Evolutionary conservation across 2,329 filamentous ascomycete genomes (phyloP).

Genomic region (Grosmannia clavigera): DNA sequence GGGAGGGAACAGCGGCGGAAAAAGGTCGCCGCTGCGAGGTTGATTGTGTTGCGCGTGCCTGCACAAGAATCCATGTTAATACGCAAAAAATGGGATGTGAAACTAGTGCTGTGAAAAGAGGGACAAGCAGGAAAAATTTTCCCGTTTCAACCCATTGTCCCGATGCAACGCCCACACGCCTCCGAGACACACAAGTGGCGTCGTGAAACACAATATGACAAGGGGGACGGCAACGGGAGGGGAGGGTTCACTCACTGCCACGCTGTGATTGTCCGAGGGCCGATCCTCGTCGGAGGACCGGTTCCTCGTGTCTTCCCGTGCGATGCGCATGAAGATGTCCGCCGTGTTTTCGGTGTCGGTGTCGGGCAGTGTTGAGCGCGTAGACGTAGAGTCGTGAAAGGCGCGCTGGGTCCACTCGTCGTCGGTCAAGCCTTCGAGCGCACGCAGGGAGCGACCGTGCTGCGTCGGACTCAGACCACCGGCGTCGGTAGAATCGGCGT

Average conservation of each 20-base stretch:
- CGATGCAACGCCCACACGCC: not conserved
- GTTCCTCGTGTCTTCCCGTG: conserved; percentile 36
- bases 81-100: not conserved
- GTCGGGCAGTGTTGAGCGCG: conserved; percentile 12
- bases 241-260: conserved; percentile 30
- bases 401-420: conserved; percentile 4
- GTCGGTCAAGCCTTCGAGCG: conserved; percentile 33
- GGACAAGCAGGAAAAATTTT: not conserved
- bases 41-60: conserved; percentile 36
- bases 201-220: not conserved
- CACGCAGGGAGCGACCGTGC: conserved; percentile 37
- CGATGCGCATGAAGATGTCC: conserved; percentile 47
- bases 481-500: conserved; percentile 11
- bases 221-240: not conserved
- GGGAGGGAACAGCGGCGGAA: conserved; percentile 35
- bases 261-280: conserved; percentile 23
- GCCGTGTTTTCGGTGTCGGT: conserved; percentile 39
- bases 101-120: not conserved
- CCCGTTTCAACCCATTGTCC: not conserved
- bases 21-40: conserved; percentile 38
- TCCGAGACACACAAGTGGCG: not conserved
- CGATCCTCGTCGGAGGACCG: conserved; percentile 23
- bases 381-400: not conserved
- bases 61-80: conserved; percentile 1
- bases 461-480: conserved; percentile 24